These are phyloP conservation scores for Eimeria acervulina DNA, from an alignment of 169 alveolate genomes.

Conservation along the genomic window DNA sequence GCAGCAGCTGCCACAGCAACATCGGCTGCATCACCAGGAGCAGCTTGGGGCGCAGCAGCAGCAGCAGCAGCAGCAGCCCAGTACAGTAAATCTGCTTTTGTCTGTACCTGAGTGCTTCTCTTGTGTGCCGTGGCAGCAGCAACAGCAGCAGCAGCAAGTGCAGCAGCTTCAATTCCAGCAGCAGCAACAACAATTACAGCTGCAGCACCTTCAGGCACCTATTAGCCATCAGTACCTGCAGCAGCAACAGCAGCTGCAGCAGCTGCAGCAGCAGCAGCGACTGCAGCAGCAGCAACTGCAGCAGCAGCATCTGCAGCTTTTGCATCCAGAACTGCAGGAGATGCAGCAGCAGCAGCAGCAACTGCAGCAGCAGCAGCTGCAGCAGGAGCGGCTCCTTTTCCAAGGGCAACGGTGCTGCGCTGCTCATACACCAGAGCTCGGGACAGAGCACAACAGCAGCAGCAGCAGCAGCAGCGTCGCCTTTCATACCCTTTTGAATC, in stretches of 20 bases:
- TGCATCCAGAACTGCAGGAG: no score
- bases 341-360: no score
- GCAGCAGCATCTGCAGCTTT: no score
- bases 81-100: background rate
- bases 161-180: background rate
- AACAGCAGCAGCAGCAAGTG: background rate
- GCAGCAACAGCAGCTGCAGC: slow-evolving; percentile 24
- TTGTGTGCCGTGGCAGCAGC: background rate
- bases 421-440: background rate
- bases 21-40: background rate
- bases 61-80: no score
- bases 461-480: background rate
- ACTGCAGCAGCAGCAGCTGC: background rate
- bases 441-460: background rate
- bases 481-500: background rate
- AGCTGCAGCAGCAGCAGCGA: background rate
- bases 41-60: background rate
- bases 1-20: slow-evolving; percentile 4
- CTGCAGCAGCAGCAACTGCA: slow-evolving; percentile 36
- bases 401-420: background rate
- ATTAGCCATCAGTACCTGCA: background rate
- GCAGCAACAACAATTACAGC: background rate
- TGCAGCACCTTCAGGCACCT: background rate
- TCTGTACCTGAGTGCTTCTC: background rate
- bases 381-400: background rate